Evolutionary conservation across 352 stramenopile species (phyloP).

Genomic region (Phytophthora pinifolia): DNA sequence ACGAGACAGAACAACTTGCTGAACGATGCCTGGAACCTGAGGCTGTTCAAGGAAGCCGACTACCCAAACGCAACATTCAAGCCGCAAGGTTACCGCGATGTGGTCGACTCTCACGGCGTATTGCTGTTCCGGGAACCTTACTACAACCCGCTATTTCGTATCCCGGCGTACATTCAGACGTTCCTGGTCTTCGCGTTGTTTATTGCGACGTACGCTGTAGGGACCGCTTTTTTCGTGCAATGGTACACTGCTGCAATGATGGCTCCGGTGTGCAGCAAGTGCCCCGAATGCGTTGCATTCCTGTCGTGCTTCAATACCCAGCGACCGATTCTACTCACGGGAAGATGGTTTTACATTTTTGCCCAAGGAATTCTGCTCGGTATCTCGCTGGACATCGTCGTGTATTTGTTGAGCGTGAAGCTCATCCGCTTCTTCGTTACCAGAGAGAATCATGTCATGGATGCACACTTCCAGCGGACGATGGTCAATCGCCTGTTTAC

Average conservation of each 20-base stretch:
- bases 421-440: constrained; percentile 83
- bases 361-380: constrained; percentile 80
- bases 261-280: constrained; percentile 78
- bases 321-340: constrained; percentile 66
- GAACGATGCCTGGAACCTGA: constrained; percentile 82
- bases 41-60: constrained; percentile 85
- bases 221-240: constrained; percentile 86
- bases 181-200: constrained; percentile 81
- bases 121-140: constrained; percentile 82
- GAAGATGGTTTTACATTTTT: constrained; percentile 84
- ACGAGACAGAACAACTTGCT: constrained; percentile 76
- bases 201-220: constrained; percentile 74
- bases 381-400: constrained; percentile 82
- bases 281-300: constrained; percentile 67
- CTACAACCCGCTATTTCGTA: constrained; percentile 77
- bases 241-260: constrained; percentile 90
- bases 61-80: constrained; percentile 83
- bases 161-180: constrained; percentile 81
- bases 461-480: constrained; percentile 79
- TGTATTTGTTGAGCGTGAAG: constrained; percentile 84
- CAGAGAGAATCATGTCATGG: constrained; percentile 80
- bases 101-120: constrained; percentile 69
- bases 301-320: constrained; percentile 84
- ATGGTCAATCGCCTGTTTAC: constrained; percentile 87
- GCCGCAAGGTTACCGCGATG: constrained; percentile 71